Evolutionary conservation across 768 basidiomycete genomes (phyloP), one percentile per base, ranked within the genome.

Genomic region (Daedaleopsis sinensis): DNA sequence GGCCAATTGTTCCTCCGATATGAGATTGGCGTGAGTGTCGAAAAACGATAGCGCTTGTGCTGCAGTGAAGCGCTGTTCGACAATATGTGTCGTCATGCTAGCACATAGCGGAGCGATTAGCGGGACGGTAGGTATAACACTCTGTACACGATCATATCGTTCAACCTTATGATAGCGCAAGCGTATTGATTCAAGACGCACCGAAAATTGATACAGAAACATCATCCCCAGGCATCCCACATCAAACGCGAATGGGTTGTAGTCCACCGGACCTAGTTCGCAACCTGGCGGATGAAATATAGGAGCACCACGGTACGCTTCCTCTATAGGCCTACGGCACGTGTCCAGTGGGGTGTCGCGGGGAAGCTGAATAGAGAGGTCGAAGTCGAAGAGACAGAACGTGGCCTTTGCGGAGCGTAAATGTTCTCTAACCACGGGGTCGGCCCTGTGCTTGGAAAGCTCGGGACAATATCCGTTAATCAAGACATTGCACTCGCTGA

Each of bases 221-320:
- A 57, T 23, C 16, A 48, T 49, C 1, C 47, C 47, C 0, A 49
- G 11, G 15, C 56, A 49, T 6, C 46, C 47, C 19, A 57, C 56
- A 21, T 57, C 56, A 37, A 38, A 57, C 13, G 56, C 36, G 38
- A 57, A 57, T 6, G 55, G 55, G 16, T 57, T 57, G 44, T 57
- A 57, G 8, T 12, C 18, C 18, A 12, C 23, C 44, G 46, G 18
- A 19, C 55, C 55, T 2, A 12, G 32, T 13, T 12, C 21, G n/a
- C 18, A 10, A 37, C 48, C 55, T 2, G 21, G 6, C 2, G 55
- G 55, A n/a, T 48, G 44, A 43, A 37, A 57, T 24, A 12, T 19
- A 12, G 43, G 12, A 11, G 10, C 16, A 12, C 21, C 47, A 23
- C 12, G 15, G 11, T 5, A 35, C 15, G n/a, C 35, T 49, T 37